Conservation (phyloP, 768 basidiomycete genomes). For the Neoboletus magnificus region DNA sequence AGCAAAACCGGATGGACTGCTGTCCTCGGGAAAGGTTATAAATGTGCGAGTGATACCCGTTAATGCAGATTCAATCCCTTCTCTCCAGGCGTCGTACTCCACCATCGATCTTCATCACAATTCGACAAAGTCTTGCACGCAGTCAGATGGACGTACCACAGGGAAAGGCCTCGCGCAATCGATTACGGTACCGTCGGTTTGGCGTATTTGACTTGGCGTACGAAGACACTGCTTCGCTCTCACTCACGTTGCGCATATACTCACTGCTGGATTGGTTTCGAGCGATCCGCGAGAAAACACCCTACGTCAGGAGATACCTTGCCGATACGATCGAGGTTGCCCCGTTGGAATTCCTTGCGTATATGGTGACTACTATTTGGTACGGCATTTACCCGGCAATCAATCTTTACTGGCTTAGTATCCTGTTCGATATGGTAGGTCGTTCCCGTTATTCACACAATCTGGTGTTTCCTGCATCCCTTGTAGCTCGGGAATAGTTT, state of each 20-base stretch:
- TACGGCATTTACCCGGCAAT: slow-evolving; percentile 31
- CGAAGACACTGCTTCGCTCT: slow-evolving; percentile 8
- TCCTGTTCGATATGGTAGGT: slow-evolving; percentile 29
- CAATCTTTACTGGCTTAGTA: slow-evolving; percentile 33
- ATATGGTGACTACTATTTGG: slow-evolving; percentile 32
- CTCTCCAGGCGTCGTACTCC: background rate
- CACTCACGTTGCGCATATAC: background rate
- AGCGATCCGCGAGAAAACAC: background rate
- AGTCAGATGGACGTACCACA: background rate
- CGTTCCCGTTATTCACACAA: background rate
- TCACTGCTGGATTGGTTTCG: background rate
- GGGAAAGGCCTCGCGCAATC: background rate
- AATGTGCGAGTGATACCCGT: slow-evolving; percentile 6
- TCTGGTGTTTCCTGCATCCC: background rate
- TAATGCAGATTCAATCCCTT: background rate
- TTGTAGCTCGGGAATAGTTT: slow-evolving; percentile 14
- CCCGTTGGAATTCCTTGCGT: slow-evolving; percentile 15
- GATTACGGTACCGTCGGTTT: slow-evolving; percentile 11
- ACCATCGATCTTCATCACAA: background rate
- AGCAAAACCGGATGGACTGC: background rate
- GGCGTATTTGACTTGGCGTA: slow-evolving; percentile 25
- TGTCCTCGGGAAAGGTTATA: slow-evolving; percentile 11
- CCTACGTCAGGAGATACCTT: slow-evolving; percentile 6
- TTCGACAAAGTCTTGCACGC: background rate
- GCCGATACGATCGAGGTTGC: slow-evolving; percentile 22